Base-by-base conservation (phyloP, 805 yeast species). In the Ogataea pini region DNA sequence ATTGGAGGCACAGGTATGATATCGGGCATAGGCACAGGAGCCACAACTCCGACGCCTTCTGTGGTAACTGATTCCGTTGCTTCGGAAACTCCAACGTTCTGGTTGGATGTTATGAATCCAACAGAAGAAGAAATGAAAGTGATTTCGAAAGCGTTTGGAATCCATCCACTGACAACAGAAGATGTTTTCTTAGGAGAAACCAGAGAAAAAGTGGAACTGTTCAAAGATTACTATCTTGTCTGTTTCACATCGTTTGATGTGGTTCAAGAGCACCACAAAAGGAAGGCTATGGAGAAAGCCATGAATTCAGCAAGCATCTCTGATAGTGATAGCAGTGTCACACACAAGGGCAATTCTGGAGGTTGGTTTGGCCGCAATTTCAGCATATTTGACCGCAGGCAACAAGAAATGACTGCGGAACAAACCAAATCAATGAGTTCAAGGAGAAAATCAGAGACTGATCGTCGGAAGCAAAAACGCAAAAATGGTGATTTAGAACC, bases 91-190 rank as follows among this genome's bases (percentile, higher is more conserved):
- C 72, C 82, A 2, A 91, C 96, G 14, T 90, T 92, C 74, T 92
- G 99, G 99, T 74, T 92, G 9, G 98, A 92, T 66, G 86, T 92
- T 10, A 71, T 88, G 48, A 86, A 89, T 60, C 99, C 99, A 9
- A 87, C 96, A 0, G 98, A 94, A 61, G 97, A 90, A 57, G 99
- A 92, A 66, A 89, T 94, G 96, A 90, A 92, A 60, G 94, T 86
- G 0, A 59, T 92, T 12, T 81, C 95, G 22, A 89, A 89, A 60
- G 83, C 97, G 0, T 92, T 92, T 70, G 96, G 96, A 1, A 89
- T 92, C 48, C 99, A 92, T 67, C 99, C 99, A 0, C 77, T 92
- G 58, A 92, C 99, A 0, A 88, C 97, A 0, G 99, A 92, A 64
- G 99, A 92, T 69, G 91, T 92, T 41, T 86, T 87, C 51, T 69